Base-by-base conservation (phyloP, 768 basidiomycete genomes). In the Dentipellis sp. region DNA sequence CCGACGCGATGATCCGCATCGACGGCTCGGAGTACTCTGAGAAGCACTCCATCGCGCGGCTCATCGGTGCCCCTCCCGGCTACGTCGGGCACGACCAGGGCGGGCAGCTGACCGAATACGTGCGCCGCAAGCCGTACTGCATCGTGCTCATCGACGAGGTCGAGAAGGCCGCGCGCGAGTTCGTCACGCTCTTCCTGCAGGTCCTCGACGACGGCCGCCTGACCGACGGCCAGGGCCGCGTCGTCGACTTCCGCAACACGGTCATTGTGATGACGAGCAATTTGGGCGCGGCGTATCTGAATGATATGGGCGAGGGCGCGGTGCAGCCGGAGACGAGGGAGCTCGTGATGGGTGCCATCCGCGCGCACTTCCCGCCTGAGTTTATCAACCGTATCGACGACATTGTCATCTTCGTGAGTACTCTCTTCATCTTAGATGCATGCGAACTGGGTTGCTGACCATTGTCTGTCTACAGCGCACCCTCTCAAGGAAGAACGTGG, bases 181-280 rank as follows among this genome's bases (percentile, higher is more conserved):
- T 87, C 53, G 79, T 83, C 58, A 85, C 82, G 22, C 74, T 87
- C 39, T 82, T 87, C 66, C 72, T 87, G 53, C 92, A 94, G 69
- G 90, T 94, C 23, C 79, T 97, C 47, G 94, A 97, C 62, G 94
- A 95, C 60, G 94, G 94, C 10, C 83, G 89, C 46, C 75, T 95
- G 60, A 95, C 94, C 19, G 93, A 95, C 63, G 88, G 92, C 7
- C 92, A 94, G 70, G 93, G 93, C n/a, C 83, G 88, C 58, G 75
- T 91, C 42, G 82, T 91, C 17, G 86, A 91, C 70, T 93, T 92
- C 78, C 78, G 84, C 56, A 94, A 94, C 67, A 91, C 91, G 1
- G 89, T 95, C 65, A 91, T 95, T 67, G 88, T 94, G 70, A 88
- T 95, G 83, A 95, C 94, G 4, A 92, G 90, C 50, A 97, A 97